Conservation (phyloP, 2,329 filamentous ascomycete species). For the Ophiobolus disseminans region DNA sequence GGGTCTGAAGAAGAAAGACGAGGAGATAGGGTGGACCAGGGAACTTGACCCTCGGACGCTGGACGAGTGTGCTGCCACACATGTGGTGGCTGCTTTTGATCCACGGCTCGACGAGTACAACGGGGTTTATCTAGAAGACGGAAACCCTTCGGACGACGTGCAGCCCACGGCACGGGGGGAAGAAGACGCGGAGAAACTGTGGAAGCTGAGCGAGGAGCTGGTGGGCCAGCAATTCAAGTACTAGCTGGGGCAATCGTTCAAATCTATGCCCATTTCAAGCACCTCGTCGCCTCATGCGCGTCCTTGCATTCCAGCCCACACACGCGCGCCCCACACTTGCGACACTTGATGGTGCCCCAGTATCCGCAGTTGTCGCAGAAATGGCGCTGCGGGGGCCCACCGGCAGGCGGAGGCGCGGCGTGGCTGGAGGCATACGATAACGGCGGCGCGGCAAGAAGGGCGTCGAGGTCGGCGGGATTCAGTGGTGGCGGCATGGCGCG, state of each 20-base stretch:
- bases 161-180: conserved; percentile 26
- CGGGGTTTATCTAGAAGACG: conserved; percentile 37
- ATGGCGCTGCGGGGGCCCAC: conserved; percentile 60
- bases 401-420: conserved; percentile 48
- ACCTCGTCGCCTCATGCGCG: conserved; percentile 73
- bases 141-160: conserved; percentile 24
- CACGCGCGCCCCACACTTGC: conserved; percentile 79
- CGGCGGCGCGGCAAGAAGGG: conserved; percentile 68
- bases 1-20: conserved; percentile 21
- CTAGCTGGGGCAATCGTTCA: conserved; percentile 32
- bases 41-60: conserved; percentile 33
- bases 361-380: conserved; percentile 86
- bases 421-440: conserved; percentile 71
- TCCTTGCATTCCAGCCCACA: conserved; percentile 79
- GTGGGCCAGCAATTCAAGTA: conserved; percentile 38
- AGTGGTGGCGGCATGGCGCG: conserved; percentile 66
- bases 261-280: conserved; percentile 45
- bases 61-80: conserved; percentile 40
- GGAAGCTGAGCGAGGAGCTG: conserved; percentile 43
- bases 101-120: conserved; percentile 30
- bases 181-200: conserved; percentile 37
- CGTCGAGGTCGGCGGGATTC: conserved; percentile 67
- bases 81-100: conserved; percentile 42
- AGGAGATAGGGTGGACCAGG: conserved; percentile 25
- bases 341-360: conserved; percentile 78